phyloP scores from a whole-genome alignment of 345 rosid genomes.

The Toxicodendron radicans region DNA sequence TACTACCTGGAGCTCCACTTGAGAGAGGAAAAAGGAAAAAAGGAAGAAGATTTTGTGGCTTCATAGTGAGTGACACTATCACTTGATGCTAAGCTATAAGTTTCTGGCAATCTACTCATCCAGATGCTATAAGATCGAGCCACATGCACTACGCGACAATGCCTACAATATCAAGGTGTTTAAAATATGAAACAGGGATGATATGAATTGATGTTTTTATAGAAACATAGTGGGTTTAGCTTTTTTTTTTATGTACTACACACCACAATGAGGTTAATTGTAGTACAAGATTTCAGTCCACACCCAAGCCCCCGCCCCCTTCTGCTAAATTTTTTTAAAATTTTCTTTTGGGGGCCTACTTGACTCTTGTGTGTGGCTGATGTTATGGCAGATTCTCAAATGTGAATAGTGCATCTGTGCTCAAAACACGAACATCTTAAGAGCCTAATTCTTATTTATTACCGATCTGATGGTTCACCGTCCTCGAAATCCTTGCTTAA shows the following conservation, averaged over 20 bases:
- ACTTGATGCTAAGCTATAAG: too few relatives aligned
- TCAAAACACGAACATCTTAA: background rate
- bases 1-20: conserved; percentile 2
- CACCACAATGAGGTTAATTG: background rate
- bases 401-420: too few relatives aligned
- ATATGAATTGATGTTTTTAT: background rate
- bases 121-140: too few relatives aligned
- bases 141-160: too few relatives aligned
- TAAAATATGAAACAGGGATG: background rate
- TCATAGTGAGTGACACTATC: too few relatives aligned
- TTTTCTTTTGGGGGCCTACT: background rate
- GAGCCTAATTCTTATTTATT: background rate
- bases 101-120: too few relatives aligned
- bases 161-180: too few relatives aligned
- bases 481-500: background rate
- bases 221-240: background rate
- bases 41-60: too few relatives aligned
- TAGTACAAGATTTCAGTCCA: background rate
- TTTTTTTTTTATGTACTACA: background rate
- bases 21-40: too few relatives aligned
- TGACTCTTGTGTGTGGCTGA: background rate
- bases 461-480: too few relatives aligned
- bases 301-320: too few relatives aligned
- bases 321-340: background rate
- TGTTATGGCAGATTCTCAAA: background rate